Evolutionary conservation across 169 alveolate species (phyloP).

Genomic region (Cryptosporidium muris): DNA sequence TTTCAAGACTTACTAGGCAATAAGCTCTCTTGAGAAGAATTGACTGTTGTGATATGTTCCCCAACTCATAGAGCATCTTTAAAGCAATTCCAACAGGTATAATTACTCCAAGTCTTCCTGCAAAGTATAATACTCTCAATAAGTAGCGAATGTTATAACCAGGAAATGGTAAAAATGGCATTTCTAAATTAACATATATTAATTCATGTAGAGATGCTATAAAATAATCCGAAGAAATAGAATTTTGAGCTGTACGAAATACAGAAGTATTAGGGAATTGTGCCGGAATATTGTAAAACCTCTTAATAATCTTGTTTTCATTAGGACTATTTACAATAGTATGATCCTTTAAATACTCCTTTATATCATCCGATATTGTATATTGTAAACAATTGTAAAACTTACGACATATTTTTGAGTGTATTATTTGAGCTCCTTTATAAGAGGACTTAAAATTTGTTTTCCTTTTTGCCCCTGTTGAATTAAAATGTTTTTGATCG

Average conservation of each 20-base stretch:
- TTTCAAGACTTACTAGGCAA: conserved; percentile 32
- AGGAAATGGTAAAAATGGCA: conserved; percentile 46
- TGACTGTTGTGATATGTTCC: conserved; percentile 46
- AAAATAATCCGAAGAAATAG: conserved; percentile 53
- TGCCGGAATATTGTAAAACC: neutral
- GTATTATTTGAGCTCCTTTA: neutral
- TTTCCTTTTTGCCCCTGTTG: no score
- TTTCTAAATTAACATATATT: conserved; percentile 12
- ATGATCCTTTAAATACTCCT: conserved; percentile 29
- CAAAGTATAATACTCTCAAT: conserved; percentile 29
- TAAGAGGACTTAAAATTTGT: no score
- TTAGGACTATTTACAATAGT: conserved; percentile 1
- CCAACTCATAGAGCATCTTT: conserved; percentile 55
- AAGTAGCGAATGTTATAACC: conserved; percentile 55
- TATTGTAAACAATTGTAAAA: conserved; percentile 59
- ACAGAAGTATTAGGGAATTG: conserved; percentile 49
- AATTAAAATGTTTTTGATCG: no score
- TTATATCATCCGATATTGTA: conserved; percentile 12
- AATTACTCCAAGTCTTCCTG: conserved; percentile 55
- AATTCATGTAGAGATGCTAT: conserved; percentile 46
- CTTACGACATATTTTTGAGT: conserved; percentile 39
- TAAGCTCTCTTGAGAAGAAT: conserved; percentile 10
- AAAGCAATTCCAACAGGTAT: conserved; percentile 37
- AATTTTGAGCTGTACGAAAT: conserved; percentile 15
- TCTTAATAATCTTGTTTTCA: conserved; percentile 9